phyloP scores from a whole-genome alignment of 768 basidiomycete species.

The Pleurotus tuoliensis region DNA sequence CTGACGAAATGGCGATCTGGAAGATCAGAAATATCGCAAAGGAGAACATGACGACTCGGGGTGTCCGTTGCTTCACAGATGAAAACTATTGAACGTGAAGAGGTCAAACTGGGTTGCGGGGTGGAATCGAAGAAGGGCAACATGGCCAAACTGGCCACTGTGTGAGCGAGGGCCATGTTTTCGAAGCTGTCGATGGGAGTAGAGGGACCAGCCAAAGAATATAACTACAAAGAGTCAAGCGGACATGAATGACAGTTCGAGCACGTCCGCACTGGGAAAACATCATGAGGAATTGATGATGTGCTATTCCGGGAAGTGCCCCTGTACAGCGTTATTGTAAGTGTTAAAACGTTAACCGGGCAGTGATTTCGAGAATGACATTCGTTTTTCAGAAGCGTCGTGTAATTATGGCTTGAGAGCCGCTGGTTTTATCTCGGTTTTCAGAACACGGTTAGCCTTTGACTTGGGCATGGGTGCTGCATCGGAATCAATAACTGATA shows the following conservation, averaged over 20 bases:
- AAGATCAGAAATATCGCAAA: neutral
- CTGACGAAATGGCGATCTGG: neutral
- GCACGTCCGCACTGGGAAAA: neutral
- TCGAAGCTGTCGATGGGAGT: neutral
- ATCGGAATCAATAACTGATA: constrained; percentile 11
- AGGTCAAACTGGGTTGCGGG: too few species aligned
- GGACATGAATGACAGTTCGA: neutral
- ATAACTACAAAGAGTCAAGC: neutral
- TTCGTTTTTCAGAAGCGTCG: too few species aligned
- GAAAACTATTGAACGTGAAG: too few species aligned
- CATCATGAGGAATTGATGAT: neutral
- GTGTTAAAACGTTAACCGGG: too few species aligned
- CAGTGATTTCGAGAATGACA: too few species aligned
- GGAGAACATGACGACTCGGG: too few species aligned
- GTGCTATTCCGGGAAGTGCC: too few species aligned
- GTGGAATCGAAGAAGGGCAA: too few species aligned
- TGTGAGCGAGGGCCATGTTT: neutral
- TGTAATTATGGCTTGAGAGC: constrained; percentile 13
- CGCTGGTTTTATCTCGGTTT: constrained; percentile 60
- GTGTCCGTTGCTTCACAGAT: too few species aligned
- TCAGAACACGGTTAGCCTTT: constrained; percentile 80
- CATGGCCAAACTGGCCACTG: neutral
- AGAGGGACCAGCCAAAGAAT: neutral
- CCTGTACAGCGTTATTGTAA: too few species aligned
- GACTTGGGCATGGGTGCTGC: constrained; percentile 88